These are phyloP conservation scores for Pichia kluyveri DNA, from an alignment of 805 yeast species.

Conservation along the genomic window DNA sequence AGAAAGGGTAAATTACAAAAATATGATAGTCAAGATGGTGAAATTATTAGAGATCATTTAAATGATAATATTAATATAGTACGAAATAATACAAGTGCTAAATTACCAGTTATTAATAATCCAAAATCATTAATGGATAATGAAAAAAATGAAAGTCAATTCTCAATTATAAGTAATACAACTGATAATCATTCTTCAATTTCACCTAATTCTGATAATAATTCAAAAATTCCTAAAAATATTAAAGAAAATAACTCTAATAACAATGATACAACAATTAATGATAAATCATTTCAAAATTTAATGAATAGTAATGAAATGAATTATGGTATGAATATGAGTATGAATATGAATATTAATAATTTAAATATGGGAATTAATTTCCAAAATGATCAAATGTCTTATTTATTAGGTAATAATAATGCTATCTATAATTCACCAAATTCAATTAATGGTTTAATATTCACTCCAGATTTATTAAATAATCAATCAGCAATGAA, in stretches of 20 bases:
- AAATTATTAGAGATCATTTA: slow-evolving; percentile 26
- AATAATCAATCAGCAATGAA: background rate
- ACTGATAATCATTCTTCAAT: slow-evolving; percentile 2
- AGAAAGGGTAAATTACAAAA: slow-evolving; percentile 23
- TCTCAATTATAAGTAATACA: background rate
- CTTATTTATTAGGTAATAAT: background rate
- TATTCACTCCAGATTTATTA: slow-evolving; percentile 3
- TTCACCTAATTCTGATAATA: slow-evolving; percentile 4
- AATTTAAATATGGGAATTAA: background rate
- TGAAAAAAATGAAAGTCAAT: background rate
- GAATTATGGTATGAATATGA: background rate
- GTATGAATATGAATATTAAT: too few species aligned
- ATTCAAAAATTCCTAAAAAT: slow-evolving; percentile 6
- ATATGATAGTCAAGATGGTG: slow-evolving; percentile 21
- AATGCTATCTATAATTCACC: slow-evolving; percentile 3
- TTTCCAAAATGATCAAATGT: background rate
- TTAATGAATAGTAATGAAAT: background rate
- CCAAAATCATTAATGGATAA: background rate
- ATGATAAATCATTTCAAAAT: background rate
- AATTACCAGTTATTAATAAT: slow-evolving; percentile 30
- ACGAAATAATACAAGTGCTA: slow-evolving; percentile 41
- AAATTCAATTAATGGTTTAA: slow-evolving; percentile 4
- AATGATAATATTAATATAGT: slow-evolving; percentile 45
- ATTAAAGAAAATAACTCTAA: slow-evolving; percentile 7
- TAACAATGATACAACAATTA: slow-evolving; percentile 6